phyloP scores from a whole-genome alignment of 1,139 yeast genomes.

The Lodderomyces orthopsilosis region DNA sequence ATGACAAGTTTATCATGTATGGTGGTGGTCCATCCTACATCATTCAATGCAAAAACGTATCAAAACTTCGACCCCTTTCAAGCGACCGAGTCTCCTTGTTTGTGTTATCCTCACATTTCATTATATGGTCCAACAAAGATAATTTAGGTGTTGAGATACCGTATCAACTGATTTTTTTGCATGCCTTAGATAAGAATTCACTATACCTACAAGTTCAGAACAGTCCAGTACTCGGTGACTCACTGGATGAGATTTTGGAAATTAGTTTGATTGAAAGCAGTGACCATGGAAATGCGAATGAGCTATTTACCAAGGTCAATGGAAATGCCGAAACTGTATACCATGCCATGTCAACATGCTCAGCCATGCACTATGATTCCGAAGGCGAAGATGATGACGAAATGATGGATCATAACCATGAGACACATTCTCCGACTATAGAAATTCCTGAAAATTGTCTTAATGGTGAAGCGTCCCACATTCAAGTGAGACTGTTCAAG shows the following conservation, averaged over 20 bases:
- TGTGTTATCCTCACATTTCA: constrained; percentile 37
- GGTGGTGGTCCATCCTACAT: constrained; percentile 29
- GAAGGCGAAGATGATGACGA: constrained; percentile 22
- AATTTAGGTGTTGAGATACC: constrained; percentile 38
- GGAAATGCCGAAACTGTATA: constrained; percentile 20
- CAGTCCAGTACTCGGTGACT: not conserved
- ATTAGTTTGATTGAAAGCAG: not conserved
- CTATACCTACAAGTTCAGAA: constrained; percentile 25
- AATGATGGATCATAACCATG: constrained; percentile 9
- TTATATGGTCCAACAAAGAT: constrained; percentile 34
- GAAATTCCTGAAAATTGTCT: constrained; percentile 26
- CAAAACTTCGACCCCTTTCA: constrained; percentile 2
- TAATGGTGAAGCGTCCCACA: not conserved
- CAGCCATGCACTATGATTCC: constrained; percentile 36
- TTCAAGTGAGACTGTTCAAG: constrained; percentile 12
- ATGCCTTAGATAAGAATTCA: constrained; percentile 30
- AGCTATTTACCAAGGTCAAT: not conserved
- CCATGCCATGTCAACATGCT: constrained; percentile 37
- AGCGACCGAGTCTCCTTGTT: constrained; percentile 23
- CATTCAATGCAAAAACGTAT: not conserved
- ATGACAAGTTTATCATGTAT: constrained; percentile 42
- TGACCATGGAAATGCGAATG: not conserved
- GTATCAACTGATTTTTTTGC: constrained; percentile 37
- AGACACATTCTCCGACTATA: constrained; percentile 12
- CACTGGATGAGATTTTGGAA: constrained; percentile 1